These are phyloP conservation scores for Sclerotinia trifoliorum DNA, from an alignment of 2,329 filamentous ascomycete genomes.

Conservation along the genomic window DNA sequence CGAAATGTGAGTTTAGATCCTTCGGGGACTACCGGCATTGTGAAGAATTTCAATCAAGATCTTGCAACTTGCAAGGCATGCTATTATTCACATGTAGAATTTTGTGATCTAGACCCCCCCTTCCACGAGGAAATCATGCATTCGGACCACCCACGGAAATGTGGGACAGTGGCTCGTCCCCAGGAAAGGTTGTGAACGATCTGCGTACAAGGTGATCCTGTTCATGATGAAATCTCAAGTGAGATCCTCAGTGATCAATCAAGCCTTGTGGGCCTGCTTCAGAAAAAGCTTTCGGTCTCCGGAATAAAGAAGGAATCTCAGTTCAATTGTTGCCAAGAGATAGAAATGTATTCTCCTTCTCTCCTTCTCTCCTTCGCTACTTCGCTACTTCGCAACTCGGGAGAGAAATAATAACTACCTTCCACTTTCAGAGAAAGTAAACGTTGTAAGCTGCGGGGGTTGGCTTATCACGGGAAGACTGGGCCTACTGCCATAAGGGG, in stretches of 20 bases:
- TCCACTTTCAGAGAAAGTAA: slow-evolving; percentile 10
- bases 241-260: slow-evolving; percentile 2
- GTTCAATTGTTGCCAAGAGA: background rate
- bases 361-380: too few species aligned
- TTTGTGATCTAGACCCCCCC: background rate
- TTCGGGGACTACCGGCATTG: background rate
- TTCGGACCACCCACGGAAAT: slow-evolving; percentile 7
- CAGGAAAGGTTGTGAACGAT: slow-evolving; percentile 6
- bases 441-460: slow-evolving; percentile 1
- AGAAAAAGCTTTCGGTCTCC: background rate
- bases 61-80: slow-evolving; percentile 2
- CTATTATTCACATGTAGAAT: slow-evolving; percentile 3
- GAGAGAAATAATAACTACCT: slow-evolving; percentile 5
- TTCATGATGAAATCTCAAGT: background rate
- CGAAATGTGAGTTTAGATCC: too few species aligned
- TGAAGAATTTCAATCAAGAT: slow-evolving; percentile 5
- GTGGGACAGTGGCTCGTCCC: slow-evolving; percentile 3
- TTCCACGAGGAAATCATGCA: background rate
- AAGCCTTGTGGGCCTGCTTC: background rate
- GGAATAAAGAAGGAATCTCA: background rate
- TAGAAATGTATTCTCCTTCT: background rate
- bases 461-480: slow-evolving; percentile 5
- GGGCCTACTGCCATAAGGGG: background rate
- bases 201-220: slow-evolving; percentile 9
- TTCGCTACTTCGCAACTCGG: background rate